Evolutionary conservation across 306 rosid species (phyloP), one percentile per base, ranked within the genome.

Genomic region (Fagus sylvatica): DNA sequence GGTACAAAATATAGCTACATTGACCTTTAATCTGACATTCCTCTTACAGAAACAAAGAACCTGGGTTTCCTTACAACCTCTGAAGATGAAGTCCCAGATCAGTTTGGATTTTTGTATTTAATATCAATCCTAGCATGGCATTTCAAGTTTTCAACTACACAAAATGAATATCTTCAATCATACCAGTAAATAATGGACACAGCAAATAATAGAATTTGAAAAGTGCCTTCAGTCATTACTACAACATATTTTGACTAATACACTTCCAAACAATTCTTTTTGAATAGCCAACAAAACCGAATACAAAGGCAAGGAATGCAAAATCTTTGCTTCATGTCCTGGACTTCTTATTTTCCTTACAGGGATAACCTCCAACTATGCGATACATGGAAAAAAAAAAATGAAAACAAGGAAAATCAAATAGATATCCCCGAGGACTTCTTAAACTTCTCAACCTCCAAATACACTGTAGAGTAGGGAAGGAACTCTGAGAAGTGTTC

Each of bases 381-480:
- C 62, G 65, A 81, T 79, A 87, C 85, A 87, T 68, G 67, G 78
- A 75, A 71, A 22, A 22, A 22, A 22, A 22, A 22, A 84, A 41
- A 61, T 69, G 82, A 74, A 68, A 46, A 74, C 28, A 78, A 67
- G 57, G 60, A 65, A 49, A 72, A 81, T 93, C 88, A 96, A 68
- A 96, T 80, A 64, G 94, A 76, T 78, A 96, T 91, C 54, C 94
- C 97, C 87, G 86, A 83, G 13, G 98, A 93, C 83, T 96, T 93
- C 88, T 96, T 96, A 84, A 93, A 93, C 87, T 96, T 91, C 85
- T 96, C 99, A 65, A 96, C 96, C 89, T 93, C 99, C 98, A 96
- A 90, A 79, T 96, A 93, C 51, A 77, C 93, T 39, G 94, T 93
- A 73, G 99, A 90, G 84, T 91, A 96, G 2, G 98, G 99, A 78